These are phyloP conservation scores for Gelatoporia subvermispora DNA, from an alignment of 768 basidiomycete species.

Conservation along the genomic window DNA sequence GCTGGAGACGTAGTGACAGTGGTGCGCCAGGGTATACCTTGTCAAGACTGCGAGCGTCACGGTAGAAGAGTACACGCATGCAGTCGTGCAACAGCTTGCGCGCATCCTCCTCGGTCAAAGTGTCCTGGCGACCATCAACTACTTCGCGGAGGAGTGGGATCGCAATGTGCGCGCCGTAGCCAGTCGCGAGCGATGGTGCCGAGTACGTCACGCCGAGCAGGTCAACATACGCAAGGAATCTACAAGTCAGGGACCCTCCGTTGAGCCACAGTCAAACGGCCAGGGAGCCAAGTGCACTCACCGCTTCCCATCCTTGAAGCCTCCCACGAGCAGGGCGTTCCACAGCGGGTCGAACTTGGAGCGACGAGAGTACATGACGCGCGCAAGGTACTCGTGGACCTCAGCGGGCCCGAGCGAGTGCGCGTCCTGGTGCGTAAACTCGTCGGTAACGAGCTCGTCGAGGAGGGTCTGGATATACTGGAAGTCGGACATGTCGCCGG, in stretches of 20 bases:
- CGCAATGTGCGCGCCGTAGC: conserved; percentile 90
- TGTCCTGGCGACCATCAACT: conserved; percentile 77
- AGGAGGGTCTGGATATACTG: conserved; percentile 84
- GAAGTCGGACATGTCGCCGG: conserved; percentile 98
- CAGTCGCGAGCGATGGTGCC: conserved; percentile 90
- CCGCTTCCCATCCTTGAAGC: conserved; percentile 81
- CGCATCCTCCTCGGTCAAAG: conserved; percentile 76
- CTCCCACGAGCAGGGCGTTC: conserved; percentile 93
- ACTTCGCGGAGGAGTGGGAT: conserved; percentile 88
- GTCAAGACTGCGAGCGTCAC: conserved; percentile 92
- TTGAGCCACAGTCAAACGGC: not conserved
- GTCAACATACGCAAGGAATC: conserved; percentile 93
- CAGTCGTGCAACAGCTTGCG: conserved; percentile 72
- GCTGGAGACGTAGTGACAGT: not conserved
- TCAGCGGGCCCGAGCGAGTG: conserved; percentile 82
- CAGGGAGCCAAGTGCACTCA: conserved; percentile 29
- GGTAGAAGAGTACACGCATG: conserved; percentile 93
- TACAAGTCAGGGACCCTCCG: conserved; percentile 24
- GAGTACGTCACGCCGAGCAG: conserved; percentile 95
- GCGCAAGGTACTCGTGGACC: conserved; percentile 88
- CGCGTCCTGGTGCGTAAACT: conserved; percentile 78
- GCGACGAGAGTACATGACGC: conserved; percentile 86
- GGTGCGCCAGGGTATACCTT: conserved; percentile 56
- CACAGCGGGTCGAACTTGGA: conserved; percentile 91
- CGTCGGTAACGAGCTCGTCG: conserved; percentile 71